Base-by-base conservation (phyloP, 768 basidiomycete genomes). In the Grammothele lineata region DNA sequence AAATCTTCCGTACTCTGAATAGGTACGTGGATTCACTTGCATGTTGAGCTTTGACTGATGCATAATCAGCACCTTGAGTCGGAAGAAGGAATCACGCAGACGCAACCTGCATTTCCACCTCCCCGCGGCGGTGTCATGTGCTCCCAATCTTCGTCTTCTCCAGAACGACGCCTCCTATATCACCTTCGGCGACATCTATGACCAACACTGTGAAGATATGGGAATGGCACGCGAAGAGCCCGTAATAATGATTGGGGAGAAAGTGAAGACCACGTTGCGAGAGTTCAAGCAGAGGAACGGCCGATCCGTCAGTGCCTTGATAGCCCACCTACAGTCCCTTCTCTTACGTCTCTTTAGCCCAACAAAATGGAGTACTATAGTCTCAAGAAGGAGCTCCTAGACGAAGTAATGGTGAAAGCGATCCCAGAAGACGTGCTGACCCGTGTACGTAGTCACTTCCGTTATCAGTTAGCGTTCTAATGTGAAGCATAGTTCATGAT, bases 1-100 rank as follows among this genome's bases (percentile, higher is more conserved):
- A 97, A 58, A 69, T 96, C 17, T 87, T 95, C 69, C 81, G 96
- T n/a, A 89, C 87, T 45, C 89, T 98, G 68, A 97, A 96, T 60
- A 81, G 83, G 93, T 94, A 52, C 34, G 80, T 61, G 15, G n/a
- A n/a, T n/a, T n/a, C n/a, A n/a, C n/a, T n/a, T n/a, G n/a, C n/a
- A n/a, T n/a, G n/a, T n/a, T n/a, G n/a, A n/a, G n/a, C n/a, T n/a
- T n/a, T n/a, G n/a, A n/a, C n/a, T n/a, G n/a, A n/a, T n/a, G n/a
- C n/a, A n/a, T n/a, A n/a, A 17, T 27, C 47, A 96, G 95, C 19
- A 86, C 88, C 21, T 70, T 99, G 42, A 71, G 72, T 40, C 84
- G 88, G 47, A 87, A 92, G 64, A 96, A 95, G 63, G 95, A 99
- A 65, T 87, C 81, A 26, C 80, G 95, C 40, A 94, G 95, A 58